Percentiles rank a stretch among this genome's conserved stretches.
Evolutionary conservation across 306 rosid species (phyloP).

Genomic region (Cicer judaicum): DNA sequence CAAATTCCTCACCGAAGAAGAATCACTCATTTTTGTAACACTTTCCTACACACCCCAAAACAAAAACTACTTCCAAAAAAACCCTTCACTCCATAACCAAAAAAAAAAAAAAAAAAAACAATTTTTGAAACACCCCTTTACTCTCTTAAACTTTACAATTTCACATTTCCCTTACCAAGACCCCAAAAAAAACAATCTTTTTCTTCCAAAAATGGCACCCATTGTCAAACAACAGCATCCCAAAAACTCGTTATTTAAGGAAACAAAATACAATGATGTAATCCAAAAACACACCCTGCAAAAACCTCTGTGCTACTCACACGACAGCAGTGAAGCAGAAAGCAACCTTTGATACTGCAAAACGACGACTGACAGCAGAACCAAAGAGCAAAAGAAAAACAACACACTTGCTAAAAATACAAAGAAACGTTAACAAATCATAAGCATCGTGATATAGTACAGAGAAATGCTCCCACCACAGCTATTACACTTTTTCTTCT

Average conservation of each 20-base stretch:
- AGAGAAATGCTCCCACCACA: neutral
- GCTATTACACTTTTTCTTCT: neutral
- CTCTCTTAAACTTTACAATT: constrained; percentile 5
- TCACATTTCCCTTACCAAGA: constrained; percentile 38
- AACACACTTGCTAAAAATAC: neutral
- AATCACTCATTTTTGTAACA: constrained; percentile 63
- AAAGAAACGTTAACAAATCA: constrained; percentile 30
- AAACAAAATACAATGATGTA: constrained; percentile 49
- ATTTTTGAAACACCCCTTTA: neutral
- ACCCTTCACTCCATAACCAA: neutral
- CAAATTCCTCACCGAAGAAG: constrained; percentile 57
- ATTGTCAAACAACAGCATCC: neutral
- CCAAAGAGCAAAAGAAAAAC: neutral
- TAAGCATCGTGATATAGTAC: constrained; percentile 10
- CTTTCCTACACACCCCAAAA: constrained; percentile 26
- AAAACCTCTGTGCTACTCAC: constrained; percentile 31
- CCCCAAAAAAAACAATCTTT: constrained; percentile 9
- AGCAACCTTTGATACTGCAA: constrained; percentile 51
- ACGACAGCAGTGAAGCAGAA: constrained; percentile 47
- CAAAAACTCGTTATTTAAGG: constrained; percentile 21
- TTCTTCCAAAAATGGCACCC: constrained; percentile 18
- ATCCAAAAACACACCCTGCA: constrained; percentile 47
- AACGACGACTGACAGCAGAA: constrained; percentile 50
- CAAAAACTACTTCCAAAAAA: constrained; percentile 4
- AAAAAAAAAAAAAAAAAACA: neutral